Evolutionary conservation across 192 early-diverging fungal species (phyloP).

Genomic region (Gigaspora rosea): DNA sequence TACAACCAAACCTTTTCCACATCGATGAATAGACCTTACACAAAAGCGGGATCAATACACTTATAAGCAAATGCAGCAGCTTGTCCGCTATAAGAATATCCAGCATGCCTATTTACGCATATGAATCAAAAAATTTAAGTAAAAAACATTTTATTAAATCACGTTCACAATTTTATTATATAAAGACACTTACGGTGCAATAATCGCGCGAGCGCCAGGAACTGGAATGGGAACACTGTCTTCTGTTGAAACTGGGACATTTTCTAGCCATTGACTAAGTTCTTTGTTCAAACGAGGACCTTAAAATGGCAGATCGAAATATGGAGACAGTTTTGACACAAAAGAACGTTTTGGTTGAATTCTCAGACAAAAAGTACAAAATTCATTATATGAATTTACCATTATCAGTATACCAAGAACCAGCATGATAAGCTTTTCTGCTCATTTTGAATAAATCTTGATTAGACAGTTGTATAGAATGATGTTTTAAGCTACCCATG

Average conservation of each 20-base stretch:
- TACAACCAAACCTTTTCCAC: not conserved
- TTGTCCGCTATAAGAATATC: slow-evolving; percentile 87
- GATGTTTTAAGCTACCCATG: too few species aligned
- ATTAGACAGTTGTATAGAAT: too few species aligned
- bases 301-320: slow-evolving; percentile 9
- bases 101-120: slow-evolving; percentile 74
- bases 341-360: not conserved
- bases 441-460: slow-evolving; percentile 35
- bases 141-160: not conserved
- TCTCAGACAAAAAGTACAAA: not conserved
- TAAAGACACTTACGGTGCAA: slow-evolving; percentile 66
- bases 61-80: slow-evolving; percentile 89
- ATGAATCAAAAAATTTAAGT: not conserved
- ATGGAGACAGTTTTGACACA: not conserved
- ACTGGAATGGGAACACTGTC: slow-evolving; percentile 46
- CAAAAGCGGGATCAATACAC: slow-evolving; percentile 57
- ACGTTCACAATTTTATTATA: not conserved
- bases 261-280: slow-evolving; percentile 54
- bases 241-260: slow-evolving; percentile 39
- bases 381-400: slow-evolving; percentile 38
- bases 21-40: slow-evolving; percentile 45
- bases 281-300: slow-evolving; percentile 47
- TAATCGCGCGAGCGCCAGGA: slow-evolving; percentile 61
- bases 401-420: slow-evolving; percentile 68
- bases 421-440: slow-evolving; percentile 62